Conservation (phyloP, 2,329 filamentous ascomycete species). For the Phoma sp. region DNA sequence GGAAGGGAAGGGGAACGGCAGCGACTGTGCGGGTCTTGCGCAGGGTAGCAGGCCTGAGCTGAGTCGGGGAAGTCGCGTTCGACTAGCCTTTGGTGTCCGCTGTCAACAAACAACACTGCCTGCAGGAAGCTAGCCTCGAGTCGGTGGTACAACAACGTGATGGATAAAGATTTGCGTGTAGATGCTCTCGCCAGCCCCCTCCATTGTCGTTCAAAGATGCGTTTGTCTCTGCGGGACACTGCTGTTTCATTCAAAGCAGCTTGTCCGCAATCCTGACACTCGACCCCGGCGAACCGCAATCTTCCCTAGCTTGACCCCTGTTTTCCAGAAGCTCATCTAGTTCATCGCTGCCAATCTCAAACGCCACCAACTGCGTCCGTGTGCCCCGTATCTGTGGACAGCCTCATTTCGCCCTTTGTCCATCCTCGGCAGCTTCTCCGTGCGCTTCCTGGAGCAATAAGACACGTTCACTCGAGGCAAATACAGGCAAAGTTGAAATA, state of each 20-base stretch:
- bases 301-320: constrained; percentile 22
- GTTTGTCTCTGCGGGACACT: constrained; percentile 6
- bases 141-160: constrained; percentile 14
- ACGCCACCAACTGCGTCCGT: constrained; percentile 20
- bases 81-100: constrained; percentile 5
- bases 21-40: constrained; percentile 22
- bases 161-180: constrained; percentile 4
- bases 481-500: not conserved
- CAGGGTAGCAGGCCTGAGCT: constrained; percentile 12
- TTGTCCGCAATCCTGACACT: constrained; percentile 14
- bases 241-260: constrained; percentile 18
- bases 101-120: constrained; percentile 21
- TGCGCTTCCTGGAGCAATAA: not conserved
- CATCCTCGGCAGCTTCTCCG: constrained; percentile 5
- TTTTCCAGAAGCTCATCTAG: constrained; percentile 20
- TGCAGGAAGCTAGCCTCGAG: constrained; percentile 16
- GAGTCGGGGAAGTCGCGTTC: constrained; percentile 19
- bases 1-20: constrained; percentile 13
- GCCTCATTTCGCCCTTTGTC: constrained; percentile 9
- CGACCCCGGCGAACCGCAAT: constrained; percentile 20
- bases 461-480: constrained; percentile 8
- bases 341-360: constrained; percentile 15
- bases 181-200: constrained; percentile 10
- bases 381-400: constrained; percentile 8
- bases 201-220: constrained; percentile 2